Percentiles rank a stretch among this genome's conserved stretches.
Evolutionary conservation across 192 early-diverging fungal genomes (phyloP).

Genomic region (Coemansia sp.): DNA sequence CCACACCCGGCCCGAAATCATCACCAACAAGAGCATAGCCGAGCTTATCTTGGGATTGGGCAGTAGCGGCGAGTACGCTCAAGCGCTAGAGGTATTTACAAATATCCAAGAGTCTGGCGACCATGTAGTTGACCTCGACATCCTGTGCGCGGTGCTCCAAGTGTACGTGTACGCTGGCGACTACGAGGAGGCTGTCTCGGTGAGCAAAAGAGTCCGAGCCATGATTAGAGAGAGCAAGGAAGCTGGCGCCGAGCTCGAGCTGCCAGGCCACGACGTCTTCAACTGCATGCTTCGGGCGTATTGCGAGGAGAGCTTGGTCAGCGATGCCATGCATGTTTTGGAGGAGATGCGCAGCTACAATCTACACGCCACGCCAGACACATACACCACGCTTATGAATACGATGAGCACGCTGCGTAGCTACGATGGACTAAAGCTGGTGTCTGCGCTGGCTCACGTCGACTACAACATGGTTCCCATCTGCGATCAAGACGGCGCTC

Average conservation of each 20-base stretch:
- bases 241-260: neutral
- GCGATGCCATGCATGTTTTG: conserved; percentile 43
- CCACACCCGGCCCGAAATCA: conserved; percentile 21
- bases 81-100: conserved; percentile 46
- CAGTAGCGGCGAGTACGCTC: conserved; percentile 11
- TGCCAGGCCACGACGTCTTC: conserved; percentile 32
- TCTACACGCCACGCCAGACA: conserved; percentile 38
- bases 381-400: conserved; percentile 37
- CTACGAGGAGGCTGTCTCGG: conserved; percentile 50
- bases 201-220: conserved; percentile 46
- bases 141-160: conserved; percentile 38
- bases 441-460: conserved; percentile 44
- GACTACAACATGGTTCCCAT: conserved; percentile 50
- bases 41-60: conserved; percentile 33
- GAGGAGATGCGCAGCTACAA: conserved; percentile 53
- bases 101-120: conserved; percentile 26
- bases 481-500: neutral
- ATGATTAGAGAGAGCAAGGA: conserved; percentile 19
- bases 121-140: conserved; percentile 24
- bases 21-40: conserved; percentile 24
- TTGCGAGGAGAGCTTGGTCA: conserved; percentile 30
- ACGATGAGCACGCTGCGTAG: conserved; percentile 47
- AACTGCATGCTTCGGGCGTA: conserved; percentile 43
- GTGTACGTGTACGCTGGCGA: conserved; percentile 49
- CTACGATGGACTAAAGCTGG: conserved; percentile 44